phyloP scores from a whole-genome alignment of 2,329 filamentous ascomycete species.

The Macrophomina tecta region DNA sequence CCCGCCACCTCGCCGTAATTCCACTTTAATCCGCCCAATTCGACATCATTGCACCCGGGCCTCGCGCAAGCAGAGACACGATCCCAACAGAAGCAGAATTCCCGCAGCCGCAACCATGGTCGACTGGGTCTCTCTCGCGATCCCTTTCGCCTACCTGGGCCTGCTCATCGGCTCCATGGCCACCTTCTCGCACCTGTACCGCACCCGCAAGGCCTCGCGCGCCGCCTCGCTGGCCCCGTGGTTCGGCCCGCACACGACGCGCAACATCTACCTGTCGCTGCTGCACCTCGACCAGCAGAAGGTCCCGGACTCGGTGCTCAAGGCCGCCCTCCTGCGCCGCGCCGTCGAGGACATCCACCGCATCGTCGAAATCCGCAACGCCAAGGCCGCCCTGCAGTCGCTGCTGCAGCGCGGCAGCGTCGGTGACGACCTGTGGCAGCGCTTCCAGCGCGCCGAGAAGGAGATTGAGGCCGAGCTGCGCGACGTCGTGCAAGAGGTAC shows the following conservation, averaged over 20 bases:
- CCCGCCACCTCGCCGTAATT: not conserved
- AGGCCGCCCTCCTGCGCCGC: constrained; percentile 85
- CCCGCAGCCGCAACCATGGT: constrained; percentile 50
- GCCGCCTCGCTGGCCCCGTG: constrained; percentile 88
- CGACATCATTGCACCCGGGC: not conserved
- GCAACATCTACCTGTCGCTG: constrained; percentile 93
- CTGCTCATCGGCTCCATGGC: constrained; percentile 87
- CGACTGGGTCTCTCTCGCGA: constrained; percentile 83
- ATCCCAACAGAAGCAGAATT: not conserved
- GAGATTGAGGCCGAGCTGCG: constrained; percentile 96
- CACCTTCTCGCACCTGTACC: constrained; percentile 91
- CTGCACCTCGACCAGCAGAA: constrained; percentile 75
- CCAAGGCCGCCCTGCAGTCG: constrained; percentile 84
- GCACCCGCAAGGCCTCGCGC: constrained; percentile 82
- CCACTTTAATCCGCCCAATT: constrained; percentile 2
- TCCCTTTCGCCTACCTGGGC: constrained; percentile 87
- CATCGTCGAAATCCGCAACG: constrained; percentile 84
- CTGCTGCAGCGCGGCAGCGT: constrained; percentile 90
- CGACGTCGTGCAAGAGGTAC: constrained; percentile 90
- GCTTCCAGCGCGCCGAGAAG: constrained; percentile 90
- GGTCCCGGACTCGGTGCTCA: constrained; percentile 83
- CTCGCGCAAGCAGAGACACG: not conserved
- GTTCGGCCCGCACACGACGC: constrained; percentile 89
- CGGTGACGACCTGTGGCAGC: constrained; percentile 93
- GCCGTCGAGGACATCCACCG: constrained; percentile 93